Percentiles rank a stretch among this genome's conserved stretches.
Conservation (phyloP, 2,329 filamentous ascomycete species). For the Talaromyces sp. region DNA sequence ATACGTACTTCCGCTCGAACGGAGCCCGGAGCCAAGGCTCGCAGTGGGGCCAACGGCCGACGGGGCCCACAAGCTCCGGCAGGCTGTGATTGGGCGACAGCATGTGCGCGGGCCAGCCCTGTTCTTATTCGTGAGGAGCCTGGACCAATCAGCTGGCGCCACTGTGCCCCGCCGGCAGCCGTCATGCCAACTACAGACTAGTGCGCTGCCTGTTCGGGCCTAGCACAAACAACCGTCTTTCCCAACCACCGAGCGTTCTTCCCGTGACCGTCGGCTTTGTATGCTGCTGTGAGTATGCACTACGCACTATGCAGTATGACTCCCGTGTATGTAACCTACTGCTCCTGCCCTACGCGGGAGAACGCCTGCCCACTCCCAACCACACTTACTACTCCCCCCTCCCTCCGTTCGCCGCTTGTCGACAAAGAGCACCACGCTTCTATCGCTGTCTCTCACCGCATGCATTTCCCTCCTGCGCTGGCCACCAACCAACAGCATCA, state of each 20-base stretch:
- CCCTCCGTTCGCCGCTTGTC: background rate
- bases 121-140: background rate
- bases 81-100: background rate
- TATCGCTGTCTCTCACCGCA: background rate
- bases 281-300: too few species aligned
- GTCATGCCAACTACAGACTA: background rate
- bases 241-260: background rate
- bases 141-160: background rate
- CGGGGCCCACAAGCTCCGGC: background rate
- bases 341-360: background rate
- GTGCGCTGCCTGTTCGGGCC: background rate
- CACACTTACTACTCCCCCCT: too few species aligned
- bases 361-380: background rate
- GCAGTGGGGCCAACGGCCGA: background rate
- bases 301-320: too few species aligned
- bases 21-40: background rate
- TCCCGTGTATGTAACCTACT: background rate
- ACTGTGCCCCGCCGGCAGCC: background rate
- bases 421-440: background rate
- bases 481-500: background rate
- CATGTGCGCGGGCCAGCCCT: background rate
- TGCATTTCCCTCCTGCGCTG: background rate
- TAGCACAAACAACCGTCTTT: background rate
- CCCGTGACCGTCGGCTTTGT: background rate
- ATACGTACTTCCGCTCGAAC: too few species aligned